Evolutionary conservation across 1,284 basidiomycete genomes (phyloP).

Genomic region (Irpex sp.): DNA sequence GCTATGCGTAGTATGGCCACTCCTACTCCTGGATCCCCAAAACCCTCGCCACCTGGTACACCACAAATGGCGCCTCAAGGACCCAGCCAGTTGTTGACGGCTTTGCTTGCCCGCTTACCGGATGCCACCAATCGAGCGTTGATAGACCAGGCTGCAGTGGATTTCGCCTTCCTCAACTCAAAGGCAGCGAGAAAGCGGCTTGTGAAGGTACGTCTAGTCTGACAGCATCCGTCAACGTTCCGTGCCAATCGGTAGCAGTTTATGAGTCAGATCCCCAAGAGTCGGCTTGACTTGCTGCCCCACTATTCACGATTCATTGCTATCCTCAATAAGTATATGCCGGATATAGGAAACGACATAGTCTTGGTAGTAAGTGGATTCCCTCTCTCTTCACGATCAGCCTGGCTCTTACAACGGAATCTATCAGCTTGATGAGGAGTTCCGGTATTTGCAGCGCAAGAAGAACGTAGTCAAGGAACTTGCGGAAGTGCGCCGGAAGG

Average conservation of each 20-base stretch:
- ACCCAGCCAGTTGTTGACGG: conserved; percentile 89
- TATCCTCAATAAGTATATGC: conserved; percentile 89
- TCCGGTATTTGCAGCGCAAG: conserved; percentile 94
- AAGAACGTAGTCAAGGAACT: conserved; percentile 89
- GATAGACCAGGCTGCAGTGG: conserved; percentile 92
- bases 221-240: not conserved
- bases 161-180: conserved; percentile 95
- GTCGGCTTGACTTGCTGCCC: conserved; percentile 86
- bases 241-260: conserved; percentile 48
- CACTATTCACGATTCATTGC: conserved; percentile 92
- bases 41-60: conserved; percentile 55
- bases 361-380: conserved; percentile 64
- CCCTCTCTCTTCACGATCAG: not conserved
- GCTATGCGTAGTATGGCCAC: conserved; percentile 42
- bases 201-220: conserved; percentile 57
- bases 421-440: conserved; percentile 89
- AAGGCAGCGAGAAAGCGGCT: conserved; percentile 92
- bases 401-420: not conserved
- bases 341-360: conserved; percentile 84
- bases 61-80: conserved; percentile 77
- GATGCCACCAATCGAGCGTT: conserved; percentile 91
- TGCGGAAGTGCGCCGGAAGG: conserved; percentile 81
- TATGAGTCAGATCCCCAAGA: conserved; percentile 82
- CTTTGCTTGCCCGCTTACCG: conserved; percentile 88
- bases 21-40: conserved; percentile 66